Percentiles rank a stretch among this genome's conserved stretches.
Conservation (phyloP, 176 grass and related monocot genomes). For the Saccharum officinarum region DNA sequence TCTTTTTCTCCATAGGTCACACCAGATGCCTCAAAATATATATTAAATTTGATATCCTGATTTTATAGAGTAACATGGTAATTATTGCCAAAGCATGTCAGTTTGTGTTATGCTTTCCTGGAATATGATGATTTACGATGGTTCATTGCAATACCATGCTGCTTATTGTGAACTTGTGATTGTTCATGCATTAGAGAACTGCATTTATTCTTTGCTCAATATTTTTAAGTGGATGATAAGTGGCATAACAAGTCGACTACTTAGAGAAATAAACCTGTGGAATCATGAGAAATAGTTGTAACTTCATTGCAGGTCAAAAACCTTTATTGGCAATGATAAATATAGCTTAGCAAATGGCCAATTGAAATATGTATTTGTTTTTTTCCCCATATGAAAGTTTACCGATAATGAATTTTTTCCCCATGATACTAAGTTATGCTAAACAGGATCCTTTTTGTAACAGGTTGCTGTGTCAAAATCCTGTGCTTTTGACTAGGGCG, state of each 20-base stretch:
- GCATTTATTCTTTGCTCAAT: not conserved
- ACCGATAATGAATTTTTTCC: not conserved
- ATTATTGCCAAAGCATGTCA: not conserved
- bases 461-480: not conserved
- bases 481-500: not conserved
- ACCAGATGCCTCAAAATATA: not conserved
- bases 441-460: not conserved
- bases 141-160: not conserved
- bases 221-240: not conserved
- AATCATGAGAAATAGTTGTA: not conserved
- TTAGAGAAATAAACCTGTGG: not conserved
- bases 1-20: not conserved
- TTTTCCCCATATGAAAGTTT: not conserved
- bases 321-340: not conserved
- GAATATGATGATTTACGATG: not conserved
- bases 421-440: not conserved
- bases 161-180: not conserved
- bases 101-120: not conserved
- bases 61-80: not conserved
- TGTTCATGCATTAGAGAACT: slow-evolving; percentile 2
- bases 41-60: not conserved
- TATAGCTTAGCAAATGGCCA: not conserved
- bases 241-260: not conserved
- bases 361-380: not conserved
- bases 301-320: not conserved